These are phyloP conservation scores for Dendrobium chrysotoxum DNA, from an alignment of 106 monocot species.

Conservation along the genomic window DNA sequence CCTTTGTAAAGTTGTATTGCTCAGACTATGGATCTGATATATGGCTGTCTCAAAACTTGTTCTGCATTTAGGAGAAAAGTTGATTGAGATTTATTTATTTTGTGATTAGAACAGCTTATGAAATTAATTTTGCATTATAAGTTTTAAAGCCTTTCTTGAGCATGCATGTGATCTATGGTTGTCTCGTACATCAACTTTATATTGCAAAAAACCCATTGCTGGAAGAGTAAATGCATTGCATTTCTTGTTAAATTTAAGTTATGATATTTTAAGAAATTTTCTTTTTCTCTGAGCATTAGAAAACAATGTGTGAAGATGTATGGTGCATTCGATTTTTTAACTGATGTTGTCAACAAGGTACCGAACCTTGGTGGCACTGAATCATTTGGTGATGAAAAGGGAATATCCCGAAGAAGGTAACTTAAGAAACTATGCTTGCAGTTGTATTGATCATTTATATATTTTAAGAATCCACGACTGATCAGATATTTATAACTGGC, in stretches of 20 bases:
- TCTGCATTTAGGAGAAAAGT: background rate
- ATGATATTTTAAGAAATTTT: background rate
- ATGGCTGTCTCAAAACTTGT: background rate
- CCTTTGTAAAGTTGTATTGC: too few species aligned
- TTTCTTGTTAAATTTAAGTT: background rate
- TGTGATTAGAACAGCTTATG: background rate
- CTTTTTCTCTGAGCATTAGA: slow-evolving; percentile 34
- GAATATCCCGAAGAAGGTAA: slow-evolving; percentile 64
- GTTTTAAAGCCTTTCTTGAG: background rate
- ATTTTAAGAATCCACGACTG: background rate
- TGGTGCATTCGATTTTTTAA: slow-evolving; percentile 93
- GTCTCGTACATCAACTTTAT: background rate
- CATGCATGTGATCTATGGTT: background rate
- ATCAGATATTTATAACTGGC: background rate
- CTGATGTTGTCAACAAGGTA: slow-evolving; percentile 89
- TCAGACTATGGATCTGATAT: too few species aligned
- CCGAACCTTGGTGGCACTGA: slow-evolving; percentile 73
- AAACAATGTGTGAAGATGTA: slow-evolving; percentile 94
- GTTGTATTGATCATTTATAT: background rate
- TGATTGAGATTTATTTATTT: background rate
- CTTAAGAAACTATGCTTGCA: background rate
- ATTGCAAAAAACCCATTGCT: background rate
- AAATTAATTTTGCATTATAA: background rate
- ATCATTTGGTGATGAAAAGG: slow-evolving; percentile 67
- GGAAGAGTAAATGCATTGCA: background rate